Base-by-base conservation (phyloP, 441 rosid genomes). In the Breynia disticha region DNA sequence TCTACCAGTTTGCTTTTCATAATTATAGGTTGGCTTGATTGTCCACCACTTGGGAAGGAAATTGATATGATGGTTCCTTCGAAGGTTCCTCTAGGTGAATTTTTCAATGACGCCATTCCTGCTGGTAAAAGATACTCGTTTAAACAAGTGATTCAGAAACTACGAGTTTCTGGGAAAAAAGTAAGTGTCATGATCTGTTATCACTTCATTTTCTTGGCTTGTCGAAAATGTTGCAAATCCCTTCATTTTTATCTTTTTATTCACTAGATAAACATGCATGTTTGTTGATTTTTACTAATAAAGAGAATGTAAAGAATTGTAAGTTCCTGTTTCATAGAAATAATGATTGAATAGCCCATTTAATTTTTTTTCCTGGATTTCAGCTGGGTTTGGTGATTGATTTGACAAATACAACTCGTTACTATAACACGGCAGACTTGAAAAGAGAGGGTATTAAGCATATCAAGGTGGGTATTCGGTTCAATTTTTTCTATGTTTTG, bases 331-430 rank as follows among this genome's bases (percentile, higher is more conserved):
- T 60, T 41, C 17, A 50, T 53, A 50, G 12, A 21, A 50, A 18
- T 39, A 37, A 6, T 48, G 46, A 17, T 54, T 39, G 46, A 4
- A 16, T 49, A 44, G 16, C 32, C 51, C 47, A n/a, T n/a, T n/a
- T n/a, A n/a, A 57, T 56, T 20, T 52, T 47, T 49, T 17, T 64
- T 51, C 16, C 32, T 48, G 59, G 67, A 37, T 43, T 57, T 38
- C 90, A 94, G 99, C 88, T 94, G 73, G 99, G 96, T 64, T 74
- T 90, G 61, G 99, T 94, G 73, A 90, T 94, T 63, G 99, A 94
- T 84, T 75, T 94, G 78, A 94, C 99, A 41, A 94, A 94, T 77
- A 90, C 99, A 46, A 69, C 76, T 37, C 95, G 95, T 48, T 90
- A 94, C 79, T 94, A 94, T 76, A 64, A 77, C 60, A 64, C 84